Evolutionary conservation across 2,329 filamentous ascomycete species (phyloP), one percentile per base, ranked within the genome.

Genomic region (Colletotrichum navitas): DNA sequence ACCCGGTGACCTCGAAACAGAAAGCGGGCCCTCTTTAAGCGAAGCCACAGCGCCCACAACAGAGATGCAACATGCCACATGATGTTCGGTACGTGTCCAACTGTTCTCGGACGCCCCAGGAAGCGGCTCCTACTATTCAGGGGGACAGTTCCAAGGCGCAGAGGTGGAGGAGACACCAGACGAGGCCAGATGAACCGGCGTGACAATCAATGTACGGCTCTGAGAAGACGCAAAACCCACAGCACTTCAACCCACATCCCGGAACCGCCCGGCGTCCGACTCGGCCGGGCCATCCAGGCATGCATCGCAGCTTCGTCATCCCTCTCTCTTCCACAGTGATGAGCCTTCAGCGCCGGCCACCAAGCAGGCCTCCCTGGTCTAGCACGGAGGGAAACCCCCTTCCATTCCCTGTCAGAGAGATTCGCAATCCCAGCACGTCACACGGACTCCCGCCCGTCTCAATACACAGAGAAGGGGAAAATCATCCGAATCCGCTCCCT

Each of bases 381-480:
- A 18, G 32, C 14, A 34, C 52, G 11, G n/a, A 34, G n/a, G 32
- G 14, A n/a, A 43, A 12, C 34, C 55, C 43, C 34, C 41, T 29
- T 26, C 41, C 39, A 6, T 24, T 43, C 34, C 47, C 55, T 26
- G 21, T 66, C 10, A 10, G 14, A 36, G 41, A 34, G 51, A 58
- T 63, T 63, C 66, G 32, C 51, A 58, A 63, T 63, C 61, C 49
- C 49, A 49, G 21, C 60, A 51, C 34, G 45, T 43, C 66, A 65
- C 66, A 65, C 66, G 54, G 66, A 69, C 66, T 69, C 61, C 66
- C 60, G 54, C 52, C 52, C 49, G 21, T 62, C 45, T 49, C 58
- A 45, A 21, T 14, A 39, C 49, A 36, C 24, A 60, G 12, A 41
- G 41, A 43, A 12, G 43, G 34, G 34, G 64, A 12, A 47, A 34